These are phyloP conservation scores for Blastocladiella emersonii DNA, from an alignment of 371 early-diverging fungal species.

Conservation along the genomic window DNA sequence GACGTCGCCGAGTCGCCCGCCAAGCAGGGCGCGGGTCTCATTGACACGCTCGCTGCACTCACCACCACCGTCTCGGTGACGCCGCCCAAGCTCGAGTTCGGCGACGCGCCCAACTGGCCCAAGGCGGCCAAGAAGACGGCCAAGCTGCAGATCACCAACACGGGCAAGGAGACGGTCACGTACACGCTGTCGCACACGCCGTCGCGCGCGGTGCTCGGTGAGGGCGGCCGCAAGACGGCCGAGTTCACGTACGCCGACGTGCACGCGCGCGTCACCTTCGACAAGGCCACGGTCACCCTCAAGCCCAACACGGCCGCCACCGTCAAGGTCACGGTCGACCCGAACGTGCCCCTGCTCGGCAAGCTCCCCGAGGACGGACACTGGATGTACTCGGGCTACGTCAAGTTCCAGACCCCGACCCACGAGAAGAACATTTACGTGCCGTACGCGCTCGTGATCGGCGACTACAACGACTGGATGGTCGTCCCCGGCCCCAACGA, in stretches of 20 bases:
- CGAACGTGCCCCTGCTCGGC: background rate
- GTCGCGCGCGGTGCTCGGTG: too few relatives aligned
- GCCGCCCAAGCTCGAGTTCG: conserved; percentile 10
- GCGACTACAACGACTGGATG: background rate
- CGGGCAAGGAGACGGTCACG: too few relatives aligned
- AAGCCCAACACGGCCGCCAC: background rate
- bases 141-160: too few relatives aligned
- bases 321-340: background rate
- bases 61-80: conserved; percentile 11
- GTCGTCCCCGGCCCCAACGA: too few relatives aligned
- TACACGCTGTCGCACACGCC: too few relatives aligned
- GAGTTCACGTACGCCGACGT: background rate
- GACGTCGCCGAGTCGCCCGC: conserved; percentile 5
- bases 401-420: background rate
- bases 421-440: background rate
- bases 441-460: background rate
- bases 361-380: background rate
- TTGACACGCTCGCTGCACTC: conserved; percentile 19
- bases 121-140: too few relatives aligned
- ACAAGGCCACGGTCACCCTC: background rate
- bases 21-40: conserved; percentile 38
- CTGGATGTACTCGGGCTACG: background rate
- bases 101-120: too few relatives aligned
- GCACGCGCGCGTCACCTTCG: background rate
- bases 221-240: background rate